A percentile compares a stretch with the other conserved stretches of the same genome.
These are phyloP conservation scores for Fagus crenata DNA, from an alignment of 306 rosid genomes.

Conservation along the genomic window DNA sequence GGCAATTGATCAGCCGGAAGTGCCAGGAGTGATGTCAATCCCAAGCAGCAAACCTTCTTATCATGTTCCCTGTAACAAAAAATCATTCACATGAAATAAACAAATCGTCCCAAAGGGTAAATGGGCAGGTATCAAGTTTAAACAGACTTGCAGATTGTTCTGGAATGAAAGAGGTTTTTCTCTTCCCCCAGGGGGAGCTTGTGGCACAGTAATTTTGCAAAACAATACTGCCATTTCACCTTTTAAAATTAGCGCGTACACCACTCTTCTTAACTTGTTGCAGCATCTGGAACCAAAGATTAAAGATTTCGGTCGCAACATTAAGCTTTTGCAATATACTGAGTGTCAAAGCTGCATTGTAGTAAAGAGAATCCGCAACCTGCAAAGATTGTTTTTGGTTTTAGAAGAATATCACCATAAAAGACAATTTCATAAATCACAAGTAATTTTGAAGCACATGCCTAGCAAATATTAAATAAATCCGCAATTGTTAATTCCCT, in stretches of 20 bases:
- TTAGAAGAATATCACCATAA: conserved; percentile 19
- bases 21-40: conserved; percentile 73
- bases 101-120: conserved; percentile 13
- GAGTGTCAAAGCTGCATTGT: conserved; percentile 75
- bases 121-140: neutral
- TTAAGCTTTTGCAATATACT: conserved; percentile 72
- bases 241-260: conserved; percentile 64
- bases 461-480: conserved; percentile 13
- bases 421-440: conserved; percentile 10
- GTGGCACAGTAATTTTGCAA: neutral
- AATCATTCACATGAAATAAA: conserved; percentile 8
- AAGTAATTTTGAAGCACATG: conserved; percentile 18
- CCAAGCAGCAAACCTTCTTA: conserved; percentile 93
- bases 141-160: neutral
- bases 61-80: conserved; percentile 77
- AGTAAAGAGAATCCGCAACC: conserved; percentile 94
- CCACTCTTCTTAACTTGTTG: conserved; percentile 86
- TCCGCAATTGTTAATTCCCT: neutral
- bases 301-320: conserved; percentile 78
- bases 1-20: conserved; percentile 80
- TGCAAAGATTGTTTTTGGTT: conserved; percentile 29
- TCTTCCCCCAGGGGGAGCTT: too few relatives aligned
- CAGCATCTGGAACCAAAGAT: conserved; percentile 91
- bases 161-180: neutral
- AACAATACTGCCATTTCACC: conserved; percentile 39